These are phyloP conservation scores for Heliosperma pusillum DNA, from an alignment of 148 eudicot genomes.

Conservation along the genomic window DNA sequence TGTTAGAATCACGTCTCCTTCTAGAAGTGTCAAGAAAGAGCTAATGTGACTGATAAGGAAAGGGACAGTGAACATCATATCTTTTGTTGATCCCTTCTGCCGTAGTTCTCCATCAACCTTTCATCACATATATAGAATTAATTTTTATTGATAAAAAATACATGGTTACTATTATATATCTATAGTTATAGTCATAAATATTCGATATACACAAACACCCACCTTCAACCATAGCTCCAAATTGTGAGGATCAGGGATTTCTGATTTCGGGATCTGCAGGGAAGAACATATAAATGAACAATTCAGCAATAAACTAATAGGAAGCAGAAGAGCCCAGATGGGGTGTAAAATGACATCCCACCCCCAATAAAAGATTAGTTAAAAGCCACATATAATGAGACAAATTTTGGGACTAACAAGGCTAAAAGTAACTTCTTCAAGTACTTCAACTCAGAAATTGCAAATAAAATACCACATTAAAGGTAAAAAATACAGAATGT, in stretches of 20 bases:
- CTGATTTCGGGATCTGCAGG: conserved; percentile 44
- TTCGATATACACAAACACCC: not conserved
- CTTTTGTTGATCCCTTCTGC: conserved; percentile 85
- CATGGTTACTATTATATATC: not conserved
- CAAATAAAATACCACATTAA: not conserved
- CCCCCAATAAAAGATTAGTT: not conserved
- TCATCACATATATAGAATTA: conserved; percentile 7
- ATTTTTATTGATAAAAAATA: not conserved
- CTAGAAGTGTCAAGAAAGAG: conserved; percentile 83
- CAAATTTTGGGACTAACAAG: not conserved
- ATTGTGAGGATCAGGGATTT: conserved; percentile 78
- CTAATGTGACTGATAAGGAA: conserved; percentile 94
- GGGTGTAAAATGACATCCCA: not conserved
- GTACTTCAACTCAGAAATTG: not conserved
- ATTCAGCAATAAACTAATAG: not conserved
- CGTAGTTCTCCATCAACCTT: conserved; percentile 89
- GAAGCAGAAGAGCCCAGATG: not conserved
- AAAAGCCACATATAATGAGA: not conserved
- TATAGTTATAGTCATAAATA: not conserved
- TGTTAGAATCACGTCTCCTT: conserved; percentile 95
- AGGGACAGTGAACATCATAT: conserved; percentile 93
- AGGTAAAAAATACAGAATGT: not conserved
- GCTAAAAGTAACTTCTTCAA: not conserved
- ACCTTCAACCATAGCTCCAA: conserved; percentile 57
- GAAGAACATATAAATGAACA: not conserved